Base-by-base conservation (phyloP, 2,329 filamentous ascomycete genomes). In the Stachybotrys elegans region DNA sequence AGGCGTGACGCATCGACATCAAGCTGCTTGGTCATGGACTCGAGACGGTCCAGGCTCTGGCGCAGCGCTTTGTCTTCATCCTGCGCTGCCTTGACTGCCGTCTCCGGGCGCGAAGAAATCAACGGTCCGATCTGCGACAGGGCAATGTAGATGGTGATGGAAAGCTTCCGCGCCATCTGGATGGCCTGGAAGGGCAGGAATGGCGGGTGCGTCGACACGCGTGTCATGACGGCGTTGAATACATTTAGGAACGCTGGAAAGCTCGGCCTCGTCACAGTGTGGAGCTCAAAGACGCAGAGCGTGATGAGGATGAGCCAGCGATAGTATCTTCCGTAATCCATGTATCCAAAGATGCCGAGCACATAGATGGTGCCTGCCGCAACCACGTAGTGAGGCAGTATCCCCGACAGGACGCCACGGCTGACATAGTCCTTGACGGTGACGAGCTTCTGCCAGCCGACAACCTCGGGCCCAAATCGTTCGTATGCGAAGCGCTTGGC, bases 131-230 rank as follows among this genome's bases (percentile, higher is more conserved):
- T 76, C 65, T 95, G 89, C 6, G 83, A 83, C 46, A 95, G 79
- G 41, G 88, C 91, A 51, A 95, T 88, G 65, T 88, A 91, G 21
- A 88, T 66, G 3, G 89, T 91, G 42, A 97, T 70, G 14, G 83
- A 81, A 19, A 88, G 69, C 60, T 88, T 88, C 48, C 91, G 82
- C 6, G 85, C 79, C 6, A 97, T 77, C 13, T 76, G 69, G 45
- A 96, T 76, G 53, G 86, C 72, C 67, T 98, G 91, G 60, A 93
- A 98, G 3, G 91, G 92, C 4, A 97, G 75, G 52, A 86, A 87
- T 4, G 84, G 78, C 4, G 78, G 70, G 44, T 81, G 75, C 7
- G 55, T 53, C 14, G 68, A 66, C 40, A 68, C 45, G 22, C 60
- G 58, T 1, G 59, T 52, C 12, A 76, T 56, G 29, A 68, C 21